A percentile compares a stretch with the other conserved stretches of the same genome.
Evolutionary conservation across 2,329 filamentous ascomycete genomes (phyloP).

Genomic region (Hypoxylon sp.): DNA sequence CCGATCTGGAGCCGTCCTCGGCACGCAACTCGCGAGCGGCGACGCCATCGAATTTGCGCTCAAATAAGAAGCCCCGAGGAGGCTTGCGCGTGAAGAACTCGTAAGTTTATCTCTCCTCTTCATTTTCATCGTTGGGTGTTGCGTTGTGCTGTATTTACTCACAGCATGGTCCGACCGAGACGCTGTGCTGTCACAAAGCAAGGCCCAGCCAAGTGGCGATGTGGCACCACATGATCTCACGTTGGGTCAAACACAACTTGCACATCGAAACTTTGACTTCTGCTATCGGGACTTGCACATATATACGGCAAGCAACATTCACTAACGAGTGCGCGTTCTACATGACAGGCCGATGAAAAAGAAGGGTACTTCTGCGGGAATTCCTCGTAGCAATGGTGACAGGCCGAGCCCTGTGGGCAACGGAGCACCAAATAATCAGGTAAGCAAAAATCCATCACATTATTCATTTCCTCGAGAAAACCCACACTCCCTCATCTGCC

Average conservation of each 20-base stretch:
- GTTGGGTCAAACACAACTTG: constrained; percentile 45
- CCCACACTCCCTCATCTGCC: constrained; percentile 7
- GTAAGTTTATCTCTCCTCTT: constrained; percentile 64
- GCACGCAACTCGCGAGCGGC: constrained; percentile 70
- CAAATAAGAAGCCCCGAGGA: constrained; percentile 72
- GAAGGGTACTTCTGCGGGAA: constrained; percentile 77
- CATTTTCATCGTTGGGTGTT: constrained; percentile 24
- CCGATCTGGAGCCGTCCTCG: constrained; percentile 64
- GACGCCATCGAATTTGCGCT: constrained; percentile 70
- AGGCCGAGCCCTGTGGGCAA: constrained; percentile 73
- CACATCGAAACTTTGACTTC: constrained; percentile 34
- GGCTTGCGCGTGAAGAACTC: constrained; percentile 78
- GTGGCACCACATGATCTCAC: constrained; percentile 54
- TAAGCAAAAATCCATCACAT: constrained; percentile 57
- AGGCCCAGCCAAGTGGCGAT: constrained; percentile 53
- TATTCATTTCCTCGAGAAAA: neutral
- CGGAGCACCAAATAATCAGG: constrained; percentile 68
- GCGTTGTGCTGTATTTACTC: constrained; percentile 35
- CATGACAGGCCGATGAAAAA: constrained; percentile 79
- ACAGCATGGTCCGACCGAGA: constrained; percentile 43
- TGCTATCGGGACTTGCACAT: constrained; percentile 20
- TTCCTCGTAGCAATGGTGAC: constrained; percentile 76
- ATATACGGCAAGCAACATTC: constrained; percentile 29
- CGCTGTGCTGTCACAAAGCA: constrained; percentile 51
- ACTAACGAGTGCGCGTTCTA: constrained; percentile 42